Percentiles rank a stretch among this genome's conserved stretches.
Evolutionary conservation across 148 eudicot genomes (phyloP).

Genomic region (Tetragonia tetragonoides): DNA sequence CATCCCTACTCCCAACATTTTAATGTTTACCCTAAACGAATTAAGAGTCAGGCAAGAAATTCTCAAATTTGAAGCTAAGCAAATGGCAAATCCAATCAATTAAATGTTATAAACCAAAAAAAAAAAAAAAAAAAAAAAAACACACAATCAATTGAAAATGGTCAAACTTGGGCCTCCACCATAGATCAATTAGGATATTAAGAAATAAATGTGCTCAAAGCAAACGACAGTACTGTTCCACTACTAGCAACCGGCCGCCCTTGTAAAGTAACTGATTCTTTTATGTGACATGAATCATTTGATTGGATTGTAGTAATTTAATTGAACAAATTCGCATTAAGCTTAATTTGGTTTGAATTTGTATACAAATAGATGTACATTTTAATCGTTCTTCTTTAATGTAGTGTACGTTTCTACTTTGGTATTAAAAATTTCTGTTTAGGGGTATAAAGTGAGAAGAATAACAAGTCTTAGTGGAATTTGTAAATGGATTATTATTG

Average conservation of each 20-base stretch:
- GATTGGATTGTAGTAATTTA: no score
- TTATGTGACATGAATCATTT: not conserved
- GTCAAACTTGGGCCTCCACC: not conserved
- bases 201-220: not conserved
- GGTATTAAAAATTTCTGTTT: no score
- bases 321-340: no score
- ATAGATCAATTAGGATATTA: not conserved
- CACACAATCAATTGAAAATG: not conserved
- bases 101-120: no score
- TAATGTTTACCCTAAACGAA: no score
- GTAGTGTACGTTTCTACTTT: no score
- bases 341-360: no score
- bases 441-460: not conserved
- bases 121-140: no score
- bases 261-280: not conserved
- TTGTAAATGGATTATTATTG: not conserved
- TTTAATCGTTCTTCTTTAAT: no score
- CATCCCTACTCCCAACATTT: no score
- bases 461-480: not conserved
- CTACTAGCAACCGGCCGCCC: not conserved
- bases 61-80: not conserved
- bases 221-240: conserved; percentile 1
- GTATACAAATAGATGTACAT: not conserved
- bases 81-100: no score
- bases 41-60: not conserved